Conservation (phyloP, 441 rosid genomes). For the Melastoma candidum region DNA sequence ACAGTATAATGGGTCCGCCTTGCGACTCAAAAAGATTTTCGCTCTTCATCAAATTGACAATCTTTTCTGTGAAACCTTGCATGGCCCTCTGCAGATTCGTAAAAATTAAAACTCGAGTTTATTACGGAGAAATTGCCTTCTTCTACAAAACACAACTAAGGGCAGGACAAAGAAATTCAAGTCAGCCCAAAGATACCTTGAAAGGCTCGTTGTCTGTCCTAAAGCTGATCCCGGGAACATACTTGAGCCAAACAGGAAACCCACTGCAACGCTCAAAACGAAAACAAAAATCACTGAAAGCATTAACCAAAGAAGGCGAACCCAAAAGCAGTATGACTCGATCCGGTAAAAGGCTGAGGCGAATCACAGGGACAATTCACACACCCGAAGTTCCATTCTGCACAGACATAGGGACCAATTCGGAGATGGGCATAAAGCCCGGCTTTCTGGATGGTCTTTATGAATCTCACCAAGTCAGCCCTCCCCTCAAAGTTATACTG, state of each 20-base stretch:
- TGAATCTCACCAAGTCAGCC: constrained; percentile 20
- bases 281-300: background rate
- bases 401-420: constrained; percentile 25
- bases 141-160: background rate
- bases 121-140: background rate
- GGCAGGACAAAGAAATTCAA: too few species aligned
- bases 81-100: constrained; percentile 50
- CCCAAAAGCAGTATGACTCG: too few species aligned
- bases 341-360: too few species aligned
- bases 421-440: constrained; percentile 23
- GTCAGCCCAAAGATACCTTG: constrained; percentile 25
- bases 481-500: constrained; percentile 22
- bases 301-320: background rate
- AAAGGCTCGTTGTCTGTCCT: constrained; percentile 65
- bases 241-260: constrained; percentile 27
- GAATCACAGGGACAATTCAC: background rate
- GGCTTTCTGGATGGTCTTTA: constrained; percentile 21
- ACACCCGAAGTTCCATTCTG: constrained; percentile 25
- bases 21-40: constrained; percentile 75
- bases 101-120: too few species aligned
- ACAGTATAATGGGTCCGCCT: constrained; percentile 87
- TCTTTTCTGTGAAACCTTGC: constrained; percentile 82
- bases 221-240: constrained; percentile 40
- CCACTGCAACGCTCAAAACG: constrained; percentile 12
- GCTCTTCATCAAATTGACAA: constrained; percentile 79